These are phyloP conservation scores for Aspergillus heteromorphus DNA, from an alignment of 495 filamentous ascomycete genomes.

Conservation along the genomic window DNA sequence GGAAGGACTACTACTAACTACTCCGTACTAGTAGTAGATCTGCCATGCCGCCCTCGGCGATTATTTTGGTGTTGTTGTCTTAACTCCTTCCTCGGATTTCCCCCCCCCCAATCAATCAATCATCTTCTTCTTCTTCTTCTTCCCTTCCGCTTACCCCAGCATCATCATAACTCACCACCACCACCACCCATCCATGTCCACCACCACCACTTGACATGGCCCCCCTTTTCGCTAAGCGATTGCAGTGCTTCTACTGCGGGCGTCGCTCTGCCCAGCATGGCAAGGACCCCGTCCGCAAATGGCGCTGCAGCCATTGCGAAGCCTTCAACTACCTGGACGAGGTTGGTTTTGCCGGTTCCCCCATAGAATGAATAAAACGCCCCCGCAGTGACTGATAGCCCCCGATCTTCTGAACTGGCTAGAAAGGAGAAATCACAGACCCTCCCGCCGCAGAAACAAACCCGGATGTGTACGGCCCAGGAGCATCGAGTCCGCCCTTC, in stretches of 20 bases:
- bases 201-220: conserved; percentile 38
- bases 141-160: no score
- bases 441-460: conserved; percentile 59
- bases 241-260: conserved; percentile 77
- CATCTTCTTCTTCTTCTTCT: conserved; percentile 3
- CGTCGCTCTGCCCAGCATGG: conserved; percentile 50
- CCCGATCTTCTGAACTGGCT: background rate
- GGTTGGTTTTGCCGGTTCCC: conserved; percentile 27
- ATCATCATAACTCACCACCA: no score
- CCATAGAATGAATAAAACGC: background rate
- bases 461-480: conserved; percentile 18
- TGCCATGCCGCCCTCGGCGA: conserved; percentile 22
- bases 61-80: conserved; percentile 26
- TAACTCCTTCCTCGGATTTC: conserved; percentile 17
- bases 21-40: no score
- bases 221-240: conserved; percentile 39
- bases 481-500: conserved; percentile 26
- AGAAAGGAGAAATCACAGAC: conserved; percentile 84
- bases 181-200: conserved; percentile 12
- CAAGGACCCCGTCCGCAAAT: conserved; percentile 50
- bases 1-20: no score
- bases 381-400: background rate
- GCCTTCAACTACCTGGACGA: conserved; percentile 77
- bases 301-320: conserved; percentile 68
- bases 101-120: background rate